A percentile compares a stretch with the other conserved stretches of the same genome.
Evolutionary conservation across 805 yeast genomes (phyloP).

Genomic region (Grigorovia transvaalensis): DNA sequence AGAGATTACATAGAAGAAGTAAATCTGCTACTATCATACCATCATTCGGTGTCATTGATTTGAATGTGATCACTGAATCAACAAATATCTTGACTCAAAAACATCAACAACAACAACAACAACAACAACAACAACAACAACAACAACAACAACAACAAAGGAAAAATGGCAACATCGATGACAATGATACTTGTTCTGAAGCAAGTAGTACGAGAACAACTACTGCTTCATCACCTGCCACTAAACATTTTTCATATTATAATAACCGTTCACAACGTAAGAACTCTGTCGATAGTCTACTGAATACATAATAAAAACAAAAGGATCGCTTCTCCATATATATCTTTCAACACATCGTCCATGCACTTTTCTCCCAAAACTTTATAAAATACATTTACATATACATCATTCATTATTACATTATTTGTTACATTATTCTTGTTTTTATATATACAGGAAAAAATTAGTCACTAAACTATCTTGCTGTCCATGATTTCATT

Average conservation of each 20-base stretch:
- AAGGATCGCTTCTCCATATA: too few species aligned
- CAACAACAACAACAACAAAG: not conserved
- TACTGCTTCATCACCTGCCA: constrained; percentile 10
- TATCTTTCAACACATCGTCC: too few species aligned
- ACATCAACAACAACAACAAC: too few species aligned
- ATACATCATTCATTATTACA: not conserved
- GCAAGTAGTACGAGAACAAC: constrained; percentile 17
- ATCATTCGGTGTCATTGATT: constrained; percentile 24
- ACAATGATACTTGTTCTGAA: constrained; percentile 25
- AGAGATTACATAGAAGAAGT: constrained; percentile 16
- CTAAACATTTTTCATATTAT: not conserved
- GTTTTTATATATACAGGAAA: not conserved
- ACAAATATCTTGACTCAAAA: not conserved
- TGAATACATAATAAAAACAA: constrained; percentile 2
- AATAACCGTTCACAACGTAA: constrained; percentile 8
- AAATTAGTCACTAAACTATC: not conserved
- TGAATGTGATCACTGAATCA: constrained; percentile 17
- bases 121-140: too few species aligned
- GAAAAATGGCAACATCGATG: constrained; percentile 1
- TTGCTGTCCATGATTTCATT: constrained; percentile 27
- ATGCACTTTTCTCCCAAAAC: too few species aligned
- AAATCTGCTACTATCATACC: constrained; percentile 12
- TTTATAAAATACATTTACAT: not conserved
- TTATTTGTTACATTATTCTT: not conserved
- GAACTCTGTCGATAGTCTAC: constrained; percentile 6